phyloP scores from a whole-genome alignment of 192 early-diverging fungal species.

The Entophlyctis helioformis region DNA sequence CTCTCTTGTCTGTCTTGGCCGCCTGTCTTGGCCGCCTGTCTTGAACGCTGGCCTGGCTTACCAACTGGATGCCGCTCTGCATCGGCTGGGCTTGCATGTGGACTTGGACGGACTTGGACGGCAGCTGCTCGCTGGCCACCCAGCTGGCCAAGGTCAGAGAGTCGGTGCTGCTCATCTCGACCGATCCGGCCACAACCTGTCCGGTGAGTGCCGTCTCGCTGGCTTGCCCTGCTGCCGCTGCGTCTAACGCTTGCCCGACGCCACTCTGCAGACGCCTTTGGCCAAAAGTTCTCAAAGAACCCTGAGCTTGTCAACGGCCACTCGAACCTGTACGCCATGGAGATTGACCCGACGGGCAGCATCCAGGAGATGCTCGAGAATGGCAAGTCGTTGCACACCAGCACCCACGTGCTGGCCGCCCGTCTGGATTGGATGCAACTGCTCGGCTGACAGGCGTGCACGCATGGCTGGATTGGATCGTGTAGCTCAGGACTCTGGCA shows the following conservation, averaged over 20 bases:
- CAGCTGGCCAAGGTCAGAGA: conserved; percentile 85
- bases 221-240: not conserved
- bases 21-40: too few species aligned
- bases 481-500: conserved; percentile 27
- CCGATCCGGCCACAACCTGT: conserved; percentile 98
- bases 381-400: conserved; percentile 45
- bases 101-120: too few species aligned
- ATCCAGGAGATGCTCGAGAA: conserved; percentile 99
- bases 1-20: too few species aligned
- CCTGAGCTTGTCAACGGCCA: conserved; percentile 92
- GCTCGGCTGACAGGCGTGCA: too few species aligned
- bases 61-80: too few species aligned
- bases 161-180: conserved; percentile 93
- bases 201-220: conserved; percentile 22
- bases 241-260: not conserved
- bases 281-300: conserved; percentile 97
- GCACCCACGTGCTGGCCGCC: too few species aligned
- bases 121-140: conserved; percentile 83
- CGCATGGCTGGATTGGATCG: too few species aligned
- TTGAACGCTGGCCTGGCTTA: too few species aligned
- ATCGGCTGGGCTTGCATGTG: too few species aligned
- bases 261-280: conserved; percentile 68
- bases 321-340: conserved; percentile 95
- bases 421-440: too few species aligned
- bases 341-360: conserved; percentile 96